Evolutionary conservation across 2,329 filamentous ascomycete species (phyloP), one percentile per base, ranked within the genome.

Genomic region (Aspergillus proliferans): DNA sequence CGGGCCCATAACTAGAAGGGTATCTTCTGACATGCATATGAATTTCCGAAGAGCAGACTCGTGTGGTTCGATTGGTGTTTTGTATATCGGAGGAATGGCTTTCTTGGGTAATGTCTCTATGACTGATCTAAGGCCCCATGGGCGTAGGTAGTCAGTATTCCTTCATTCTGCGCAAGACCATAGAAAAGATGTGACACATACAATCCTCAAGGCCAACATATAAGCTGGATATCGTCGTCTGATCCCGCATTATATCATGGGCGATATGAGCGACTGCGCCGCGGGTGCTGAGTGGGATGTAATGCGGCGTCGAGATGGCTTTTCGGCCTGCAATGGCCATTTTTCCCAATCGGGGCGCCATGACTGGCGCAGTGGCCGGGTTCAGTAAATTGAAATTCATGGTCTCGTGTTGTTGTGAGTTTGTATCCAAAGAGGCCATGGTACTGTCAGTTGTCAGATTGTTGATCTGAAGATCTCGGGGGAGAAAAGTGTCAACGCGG

Each of bases 181-280:
- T 22, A 22, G 28, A 12, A 12, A 12, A 22, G 43, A 9, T 19
- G 2, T 34, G 9, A 40, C 10, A 69, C 87, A 70, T 77, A 96
- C 93, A 97, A 69, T 98, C 93, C 76, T 98, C 93, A 24, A 97
- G 73, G 0, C 86, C 88, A 61, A 93, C 75, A 65, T 95, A 95
- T 3, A 88, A 77, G 22, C 86, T 87, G 24, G 75, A 74, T 51
- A 94, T 76, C 4, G 78, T 66, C 1, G 84, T 83, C 60, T 86
- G 76, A 48, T 82, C 84, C 38, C 71, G 67, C 56, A 93, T 76
- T 52, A 86, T 86, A 73, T 98, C 93, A 36, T 90, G 91, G 3
- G 91, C 87, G 55, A 98, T 72, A 71, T 98, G 93, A 46, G 93
- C 90, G 33, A 97, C 75, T 1, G 81, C 82, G 19, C 93, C 93